Evolutionary conservation across 2,329 filamentous ascomycete species (phyloP), one percentile per base, ranked within the genome.

Genomic region (Aspergillus hiratsukae): DNA sequence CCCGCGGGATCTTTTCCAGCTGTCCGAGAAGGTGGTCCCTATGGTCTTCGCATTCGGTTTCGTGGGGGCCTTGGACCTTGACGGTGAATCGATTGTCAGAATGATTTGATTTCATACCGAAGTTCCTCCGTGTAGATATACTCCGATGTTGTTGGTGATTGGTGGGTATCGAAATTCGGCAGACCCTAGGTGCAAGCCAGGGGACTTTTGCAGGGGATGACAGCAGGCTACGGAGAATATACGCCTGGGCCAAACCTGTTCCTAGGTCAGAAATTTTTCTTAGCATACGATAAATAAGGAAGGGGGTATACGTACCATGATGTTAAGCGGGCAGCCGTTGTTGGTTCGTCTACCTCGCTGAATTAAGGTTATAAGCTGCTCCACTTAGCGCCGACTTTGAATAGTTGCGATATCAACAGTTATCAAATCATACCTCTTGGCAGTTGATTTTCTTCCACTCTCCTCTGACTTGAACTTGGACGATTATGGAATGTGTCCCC

Each of bases 1-100:
- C 55, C 23, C 43, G 54, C 0, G 66, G 63, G 14, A 67, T 64
- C 0, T 37, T 41, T 25, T 60, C 41, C 8, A 69, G 57, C 48
- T 68, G 63, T 1, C 31, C 6, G 35, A 62, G 51, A 6, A 64
- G 58, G 17, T 49, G n/a, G 3, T 51, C 31, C 27, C 45, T 25
- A 40, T 59, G 58, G 25, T 57, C 49, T 3, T 56, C 48, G 10
- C 56, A 23, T 17, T 40, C 35, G 14, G 29, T 49, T 11, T 52
- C 48, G 19, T 57, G 28, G 11, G 53, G 52, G 21, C 62, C 61
- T 23, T 58, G 41, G 21, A 64, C 60, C 6, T 53, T 52, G 21
- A 66, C 58, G 23, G 49, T 60, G 25, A 48, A 48, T 3, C 37
- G 37, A 19, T 19, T 40, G 37, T 40, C 37, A 3, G 37, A 17